These are phyloP conservation scores for Mycena leptocephala DNA, from an alignment of 768 basidiomycete genomes.

Conservation along the genomic window DNA sequence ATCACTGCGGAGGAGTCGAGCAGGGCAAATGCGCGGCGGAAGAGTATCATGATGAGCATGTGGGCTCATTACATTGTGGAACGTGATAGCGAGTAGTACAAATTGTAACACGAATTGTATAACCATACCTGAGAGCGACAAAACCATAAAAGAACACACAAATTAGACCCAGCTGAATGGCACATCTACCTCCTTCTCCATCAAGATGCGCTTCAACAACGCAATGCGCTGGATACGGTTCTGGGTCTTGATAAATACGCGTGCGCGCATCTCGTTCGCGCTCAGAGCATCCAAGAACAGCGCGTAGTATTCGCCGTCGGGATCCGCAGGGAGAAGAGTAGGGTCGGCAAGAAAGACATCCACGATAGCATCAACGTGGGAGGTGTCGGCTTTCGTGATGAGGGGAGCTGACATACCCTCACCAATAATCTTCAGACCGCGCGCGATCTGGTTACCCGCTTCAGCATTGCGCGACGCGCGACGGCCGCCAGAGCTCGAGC, in stretches of 20 bases:
- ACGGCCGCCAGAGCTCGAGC: constrained; percentile 1
- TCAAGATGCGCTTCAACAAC: constrained; percentile 2
- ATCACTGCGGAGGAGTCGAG: constrained; percentile 9
- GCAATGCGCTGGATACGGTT: constrained; percentile 14
- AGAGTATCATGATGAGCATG: constrained; percentile 2
- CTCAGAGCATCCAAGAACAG: neutral
- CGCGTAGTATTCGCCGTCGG: constrained; percentile 1
- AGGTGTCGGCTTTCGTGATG: constrained; percentile 19
- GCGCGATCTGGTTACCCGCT: constrained; percentile 9
- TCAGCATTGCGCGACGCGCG: constrained; percentile 2
- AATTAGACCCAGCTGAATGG: neutral
- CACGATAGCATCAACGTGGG: constrained; percentile 16
- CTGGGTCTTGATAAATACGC: constrained; percentile 5
- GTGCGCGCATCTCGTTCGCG: constrained; percentile 1
- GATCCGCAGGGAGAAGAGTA: constrained; percentile 13
- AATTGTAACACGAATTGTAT: neutral
- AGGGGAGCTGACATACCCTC: constrained; percentile 12
- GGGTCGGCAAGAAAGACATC: neutral
- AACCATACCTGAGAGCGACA: neutral
- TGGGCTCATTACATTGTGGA: constrained; percentile 16
- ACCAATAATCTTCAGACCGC: neutral
- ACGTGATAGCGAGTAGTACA: neutral
- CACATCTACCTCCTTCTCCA: neutral
- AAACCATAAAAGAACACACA: neutral
- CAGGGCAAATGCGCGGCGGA: constrained; percentile 6